A percentile compares a stretch with the other conserved stretches of the same genome.
These are phyloP conservation scores for Wickerhamiella allomyrinae DNA, from an alignment of 805 yeast genomes.

Conservation along the genomic window DNA sequence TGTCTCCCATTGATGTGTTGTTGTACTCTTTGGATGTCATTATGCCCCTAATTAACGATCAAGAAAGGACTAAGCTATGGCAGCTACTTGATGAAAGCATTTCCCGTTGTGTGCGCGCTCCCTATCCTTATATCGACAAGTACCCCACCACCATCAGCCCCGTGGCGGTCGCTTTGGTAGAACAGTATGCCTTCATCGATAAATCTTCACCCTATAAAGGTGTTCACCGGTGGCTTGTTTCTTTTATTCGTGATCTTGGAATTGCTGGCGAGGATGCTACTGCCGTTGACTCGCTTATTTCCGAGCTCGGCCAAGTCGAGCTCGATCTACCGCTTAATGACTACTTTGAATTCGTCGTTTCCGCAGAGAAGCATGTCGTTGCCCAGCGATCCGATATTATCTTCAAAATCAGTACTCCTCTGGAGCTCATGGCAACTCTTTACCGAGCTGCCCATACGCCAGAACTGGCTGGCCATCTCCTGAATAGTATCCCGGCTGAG, in stretches of 20 bases:
- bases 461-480: constrained; percentile 8
- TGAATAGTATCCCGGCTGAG: constrained; percentile 14
- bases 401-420: constrained; percentile 14
- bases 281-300: neutral
- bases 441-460: constrained; percentile 8
- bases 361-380: constrained; percentile 8
- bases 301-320: neutral
- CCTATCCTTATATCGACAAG: constrained; percentile 71
- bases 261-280: constrained; percentile 14
- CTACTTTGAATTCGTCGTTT: constrained; percentile 16
- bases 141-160: constrained; percentile 39
- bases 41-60: constrained; percentile 6
- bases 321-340: constrained; percentile 11
- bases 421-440: constrained; percentile 17
- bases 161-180: constrained; percentile 41
- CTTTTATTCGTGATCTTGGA: constrained; percentile 11
- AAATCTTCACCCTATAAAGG: constrained; percentile 1
- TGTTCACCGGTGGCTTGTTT: constrained; percentile 8
- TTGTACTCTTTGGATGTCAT: constrained; percentile 33
- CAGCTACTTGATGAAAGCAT: constrained; percentile 60
- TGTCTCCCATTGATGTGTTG: constrained; percentile 43
- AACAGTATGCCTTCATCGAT: constrained; percentile 29
- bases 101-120: constrained; percentile 54
- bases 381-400: constrained; percentile 12
- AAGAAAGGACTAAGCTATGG: constrained; percentile 34